Evolutionary conservation across 148 eudicot genomes (phyloP), one percentile per base, ranked within the genome.

Genomic region (Rhododendron henanense): DNA sequence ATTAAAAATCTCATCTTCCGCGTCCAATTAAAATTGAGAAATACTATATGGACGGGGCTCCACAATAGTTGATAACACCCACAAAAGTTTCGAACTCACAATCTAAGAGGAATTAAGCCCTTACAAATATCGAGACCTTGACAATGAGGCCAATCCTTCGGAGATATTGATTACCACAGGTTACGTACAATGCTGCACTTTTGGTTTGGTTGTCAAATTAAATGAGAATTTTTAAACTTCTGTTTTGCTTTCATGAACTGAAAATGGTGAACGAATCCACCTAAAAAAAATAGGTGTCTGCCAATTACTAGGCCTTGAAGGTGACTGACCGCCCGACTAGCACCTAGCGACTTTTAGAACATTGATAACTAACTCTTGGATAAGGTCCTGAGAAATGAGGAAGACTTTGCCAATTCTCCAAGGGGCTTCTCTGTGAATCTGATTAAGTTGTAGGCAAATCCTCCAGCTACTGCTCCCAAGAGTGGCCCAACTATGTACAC

Each of bases 401-500:
- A 31, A 35, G 78, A 74, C 76, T 87, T 88, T n/a, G 88, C 85
- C 57, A 90, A 61, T 51, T 90, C 90, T 3, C 55, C 41, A 57
- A 87, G 80, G 8, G 93, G 90, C 39, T 92, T 91, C 69, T 93
- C 91, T 33, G 93, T 91, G 53, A 86, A 80, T 82, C 89, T 89
- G 8, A 92, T 81, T 5, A 88, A 84, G 71, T 86, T 92, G 79
- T 94, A 95, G 14, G 90, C 87, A 61, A 88, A 87, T 39, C 92
- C 96, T 44, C 94, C 95, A 19, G 85, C 87, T 25, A 95, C 63
- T 67, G 91, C 83, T 79, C 98, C 98, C 16, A 92, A 3, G 7
- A 90, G 35, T 18, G 98, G 98, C 3, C 96, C 98, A 28, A 92
- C 87, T 3, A 94, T 81, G 55, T 94, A 95, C 21, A 94, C 88